Percentiles rank a stretch among this genome's conserved stretches.
Evolutionary conservation across 768 basidiomycete species (phyloP).

Genomic region (Sporobolomyces phaffii): DNA sequence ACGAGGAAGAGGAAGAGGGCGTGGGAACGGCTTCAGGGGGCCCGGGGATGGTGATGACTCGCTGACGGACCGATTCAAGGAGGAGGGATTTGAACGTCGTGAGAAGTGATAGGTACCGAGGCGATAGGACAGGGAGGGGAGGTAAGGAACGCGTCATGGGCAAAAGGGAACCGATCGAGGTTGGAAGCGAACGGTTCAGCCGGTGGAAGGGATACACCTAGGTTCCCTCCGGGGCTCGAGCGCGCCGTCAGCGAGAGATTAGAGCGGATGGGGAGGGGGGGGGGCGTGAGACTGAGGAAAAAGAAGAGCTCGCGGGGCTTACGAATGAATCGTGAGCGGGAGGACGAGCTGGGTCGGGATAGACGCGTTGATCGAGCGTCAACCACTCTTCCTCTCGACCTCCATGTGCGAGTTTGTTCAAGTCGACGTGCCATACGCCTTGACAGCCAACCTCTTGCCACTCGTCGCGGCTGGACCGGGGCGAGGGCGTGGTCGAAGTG

Average conservation of each 20-base stretch:
- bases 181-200: slow-evolving; percentile 42
- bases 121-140: background rate
- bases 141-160: background rate
- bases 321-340: slow-evolving; percentile 16
- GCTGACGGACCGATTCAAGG: slow-evolving; percentile 22
- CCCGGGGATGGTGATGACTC: slow-evolving; percentile 32
- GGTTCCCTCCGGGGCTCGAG: too few relatives aligned
- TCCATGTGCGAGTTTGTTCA: background rate
- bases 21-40: too few relatives aligned
- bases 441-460: background rate
- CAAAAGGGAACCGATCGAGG: slow-evolving; percentile 7
- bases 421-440: background rate
- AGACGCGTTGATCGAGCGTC: too few relatives aligned
- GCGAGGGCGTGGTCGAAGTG: slow-evolving; percentile 56
- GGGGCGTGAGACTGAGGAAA: too few relatives aligned
- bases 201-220: slow-evolving; percentile 38
- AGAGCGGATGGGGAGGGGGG: too few relatives aligned
- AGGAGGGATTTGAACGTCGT: slow-evolving; percentile 39
- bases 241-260: too few relatives aligned
- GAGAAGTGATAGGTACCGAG: slow-evolving; percentile 38
- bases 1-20: too few relatives aligned
- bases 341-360: too few relatives aligned
- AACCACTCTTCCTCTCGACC: background rate
- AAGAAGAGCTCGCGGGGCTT: background rate
- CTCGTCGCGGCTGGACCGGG: background rate